These are phyloP conservation scores for Lantana camara DNA, from an alignment of 257 asterid species.

Conservation along the genomic window DNA sequence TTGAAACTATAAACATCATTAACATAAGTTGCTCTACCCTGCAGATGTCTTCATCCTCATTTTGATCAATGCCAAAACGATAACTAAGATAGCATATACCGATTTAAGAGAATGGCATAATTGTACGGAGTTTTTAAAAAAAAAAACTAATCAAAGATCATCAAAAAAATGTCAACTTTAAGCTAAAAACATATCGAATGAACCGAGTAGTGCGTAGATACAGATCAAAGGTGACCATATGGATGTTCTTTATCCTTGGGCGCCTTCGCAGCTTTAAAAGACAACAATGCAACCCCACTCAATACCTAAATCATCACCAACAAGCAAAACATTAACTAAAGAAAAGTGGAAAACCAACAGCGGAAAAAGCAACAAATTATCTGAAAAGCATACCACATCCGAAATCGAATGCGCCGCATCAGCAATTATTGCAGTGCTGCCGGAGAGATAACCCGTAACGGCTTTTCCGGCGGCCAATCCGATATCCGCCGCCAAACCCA, in stretches of 20 bases:
- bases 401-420: slow-evolving; percentile 97
- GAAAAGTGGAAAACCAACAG: neutral
- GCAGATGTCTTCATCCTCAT: neutral
- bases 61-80: neutral
- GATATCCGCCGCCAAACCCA: slow-evolving; percentile 89
- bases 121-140: neutral
- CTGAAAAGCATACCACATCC: slow-evolving; percentile 69
- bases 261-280: slow-evolving; percentile 81
- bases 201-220: slow-evolving; percentile 60
- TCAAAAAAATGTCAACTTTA: neutral
- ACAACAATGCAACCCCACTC: slow-evolving; percentile 91
- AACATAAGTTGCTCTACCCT: neutral
- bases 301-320: slow-evolving; percentile 59
- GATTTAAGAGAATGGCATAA: too few relatives aligned
- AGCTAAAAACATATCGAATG: slow-evolving; percentile 34
- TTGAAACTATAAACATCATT: neutral
- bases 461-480: slow-evolving; percentile 89
- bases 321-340: slow-evolving; percentile 5
- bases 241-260: slow-evolving; percentile 99
- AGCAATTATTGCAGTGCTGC: slow-evolving; percentile 96
- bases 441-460: slow-evolving; percentile 79
- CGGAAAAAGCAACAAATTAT: neutral
- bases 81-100: too few relatives aligned
- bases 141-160: neutral
- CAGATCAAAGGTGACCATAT: slow-evolving; percentile 94